A percentile compares a stretch with the other conserved stretches of the same genome.
Conservation (phyloP, 345 rosid genomes). For the Hypericum androsaemum region DNA sequence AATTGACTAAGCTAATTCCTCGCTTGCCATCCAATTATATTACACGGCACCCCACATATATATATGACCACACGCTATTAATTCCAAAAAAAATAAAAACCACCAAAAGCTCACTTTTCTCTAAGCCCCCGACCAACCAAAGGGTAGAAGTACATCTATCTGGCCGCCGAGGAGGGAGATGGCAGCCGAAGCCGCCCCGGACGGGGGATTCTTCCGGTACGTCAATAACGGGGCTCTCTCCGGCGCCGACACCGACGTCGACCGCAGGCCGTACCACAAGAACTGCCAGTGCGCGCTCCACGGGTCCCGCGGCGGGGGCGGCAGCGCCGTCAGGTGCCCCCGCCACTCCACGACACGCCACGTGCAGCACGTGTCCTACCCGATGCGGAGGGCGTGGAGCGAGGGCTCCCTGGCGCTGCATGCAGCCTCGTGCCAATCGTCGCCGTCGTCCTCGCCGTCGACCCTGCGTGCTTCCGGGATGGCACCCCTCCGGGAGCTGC, state of each 20-base stretch:
- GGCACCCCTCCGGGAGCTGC: too few species aligned
- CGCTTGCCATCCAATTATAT: too few species aligned
- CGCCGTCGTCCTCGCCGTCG: slow-evolving; percentile 41
- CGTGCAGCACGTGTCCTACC: slow-evolving; percentile 35
- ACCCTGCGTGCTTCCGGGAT: background rate
- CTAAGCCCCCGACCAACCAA: too few species aligned
- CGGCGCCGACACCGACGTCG: slow-evolving; percentile 30
- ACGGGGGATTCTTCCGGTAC: slow-evolving; percentile 41
- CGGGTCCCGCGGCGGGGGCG: slow-evolving; percentile 20
- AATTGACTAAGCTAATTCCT: too few species aligned
- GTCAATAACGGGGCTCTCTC: slow-evolving; percentile 52
- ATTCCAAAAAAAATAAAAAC: background rate
- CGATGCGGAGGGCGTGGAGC: slow-evolving; percentile 53
- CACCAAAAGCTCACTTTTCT: background rate
- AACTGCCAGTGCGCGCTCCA: slow-evolving; percentile 59
- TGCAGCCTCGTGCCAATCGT: slow-evolving; percentile 16
- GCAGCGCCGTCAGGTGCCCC: slow-evolving; percentile 6
- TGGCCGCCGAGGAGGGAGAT: slow-evolving; percentile 9
- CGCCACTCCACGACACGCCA: background rate
- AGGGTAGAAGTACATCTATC: too few species aligned
- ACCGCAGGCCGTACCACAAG: slow-evolving; percentile 59
- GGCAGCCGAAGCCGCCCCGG: slow-evolving; percentile 37
- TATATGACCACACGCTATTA: too few species aligned
- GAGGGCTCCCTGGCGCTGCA: slow-evolving; percentile 43
- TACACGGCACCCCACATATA: too few species aligned